These are phyloP conservation scores for Phytophthora podocarpi DNA, from an alignment of 352 stramenopile genomes.

Conservation along the genomic window DNA sequence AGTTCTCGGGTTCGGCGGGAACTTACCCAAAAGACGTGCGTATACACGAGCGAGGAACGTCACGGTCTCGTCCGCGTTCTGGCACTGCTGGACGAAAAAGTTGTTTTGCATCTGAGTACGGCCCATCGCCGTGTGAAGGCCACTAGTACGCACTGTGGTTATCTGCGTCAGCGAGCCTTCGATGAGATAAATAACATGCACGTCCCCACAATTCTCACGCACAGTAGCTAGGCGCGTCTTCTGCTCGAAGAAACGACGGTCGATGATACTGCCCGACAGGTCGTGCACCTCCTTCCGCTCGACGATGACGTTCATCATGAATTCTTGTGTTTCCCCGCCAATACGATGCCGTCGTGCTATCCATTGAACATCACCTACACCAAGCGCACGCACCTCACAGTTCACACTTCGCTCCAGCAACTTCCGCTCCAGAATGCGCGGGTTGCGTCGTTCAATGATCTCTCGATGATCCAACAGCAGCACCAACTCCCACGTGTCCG, in stretches of 20 bases:
- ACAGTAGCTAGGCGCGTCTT: conserved; percentile 65
- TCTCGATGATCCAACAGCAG: conserved; percentile 85
- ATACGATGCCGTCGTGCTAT: conserved; percentile 60
- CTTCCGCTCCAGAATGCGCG: conserved; percentile 78
- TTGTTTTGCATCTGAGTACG: conserved; percentile 83
- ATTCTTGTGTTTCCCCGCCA: conserved; percentile 46
- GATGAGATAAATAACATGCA: conserved; percentile 85
- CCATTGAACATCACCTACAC: conserved; percentile 84
- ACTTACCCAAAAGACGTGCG: conserved; percentile 58
- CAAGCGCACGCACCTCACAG: conserved; percentile 79
- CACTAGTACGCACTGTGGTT: conserved; percentile 61
- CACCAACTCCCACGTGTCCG: conserved; percentile 80
- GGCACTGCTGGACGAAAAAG: conserved; percentile 83
- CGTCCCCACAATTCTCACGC: conserved; percentile 56
- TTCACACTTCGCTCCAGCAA: conserved; percentile 77
- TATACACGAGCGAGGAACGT: conserved; percentile 74
- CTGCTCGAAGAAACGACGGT: conserved; percentile 81
- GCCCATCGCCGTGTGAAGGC: conserved; percentile 75
- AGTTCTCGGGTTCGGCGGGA: conserved; percentile 33
- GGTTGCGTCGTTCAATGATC: conserved; percentile 73
- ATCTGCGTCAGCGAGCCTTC: conserved; percentile 81
- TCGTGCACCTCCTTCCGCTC: conserved; percentile 85
- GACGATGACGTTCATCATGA: conserved; percentile 85
- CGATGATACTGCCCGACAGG: conserved; percentile 83
- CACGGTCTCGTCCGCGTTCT: conserved; percentile 81